Evolutionary conservation across 305 asterid genomes (phyloP).

Genomic region (Fraxinus greggii): DNA sequence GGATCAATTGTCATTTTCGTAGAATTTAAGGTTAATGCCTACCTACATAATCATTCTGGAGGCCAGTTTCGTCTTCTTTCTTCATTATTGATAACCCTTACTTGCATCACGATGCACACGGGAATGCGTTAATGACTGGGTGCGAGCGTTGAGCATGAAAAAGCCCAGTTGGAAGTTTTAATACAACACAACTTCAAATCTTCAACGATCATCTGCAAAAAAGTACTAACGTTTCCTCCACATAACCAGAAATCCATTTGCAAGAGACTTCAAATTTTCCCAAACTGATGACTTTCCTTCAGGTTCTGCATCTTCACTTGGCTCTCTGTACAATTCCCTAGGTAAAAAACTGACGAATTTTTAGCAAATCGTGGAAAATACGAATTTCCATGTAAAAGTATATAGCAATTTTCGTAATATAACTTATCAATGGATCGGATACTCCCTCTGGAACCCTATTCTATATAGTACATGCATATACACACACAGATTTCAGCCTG

Average conservation of each 20-base stretch:
- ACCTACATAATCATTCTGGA: not conserved
- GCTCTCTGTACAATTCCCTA: conserved; percentile 45
- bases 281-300: conserved; percentile 47
- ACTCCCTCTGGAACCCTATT: not conserved
- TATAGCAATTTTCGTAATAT: not conserved
- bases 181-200: not conserved
- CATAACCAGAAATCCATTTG: conserved; percentile 53
- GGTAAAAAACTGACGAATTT: not conserved
- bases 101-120: not conserved
- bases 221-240: conserved; percentile 52
- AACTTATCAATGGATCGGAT: not conserved
- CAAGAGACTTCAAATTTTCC: conserved; percentile 69
- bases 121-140: not conserved
- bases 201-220: not conserved
- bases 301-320: conserved; percentile 29
- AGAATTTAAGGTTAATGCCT: not conserved
- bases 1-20: not conserved
- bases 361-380: conserved; percentile 2
- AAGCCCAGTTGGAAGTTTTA: not conserved
- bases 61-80: not conserved
- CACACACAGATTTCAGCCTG: not conserved
- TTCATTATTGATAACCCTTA: not conserved
- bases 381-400: not conserved
- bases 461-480: not conserved
- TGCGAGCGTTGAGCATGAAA: not conserved